phyloP scores from a whole-genome alignment of 78 protist genomes.

The Dictyostelium firmibasis region DNA sequence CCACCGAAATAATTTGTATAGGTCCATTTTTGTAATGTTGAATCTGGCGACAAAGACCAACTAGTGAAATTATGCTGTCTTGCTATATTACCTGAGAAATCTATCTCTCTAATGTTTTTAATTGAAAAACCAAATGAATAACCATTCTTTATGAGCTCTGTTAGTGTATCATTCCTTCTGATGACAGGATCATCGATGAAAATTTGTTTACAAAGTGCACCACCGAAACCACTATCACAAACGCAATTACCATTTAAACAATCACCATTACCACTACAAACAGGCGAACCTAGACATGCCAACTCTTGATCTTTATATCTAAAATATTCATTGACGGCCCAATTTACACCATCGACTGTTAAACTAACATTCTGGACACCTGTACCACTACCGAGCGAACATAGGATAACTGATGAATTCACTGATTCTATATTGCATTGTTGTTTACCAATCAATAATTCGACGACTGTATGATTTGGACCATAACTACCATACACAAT shows the following conservation, averaged over 20 bases:
- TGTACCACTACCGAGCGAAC: neutral
- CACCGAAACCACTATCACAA: conserved; percentile 9
- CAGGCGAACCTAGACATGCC: neutral
- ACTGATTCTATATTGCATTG: neutral
- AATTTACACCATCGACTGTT: neutral
- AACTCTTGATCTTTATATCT: neutral
- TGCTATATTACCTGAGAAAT: neutral
- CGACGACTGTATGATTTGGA: neutral
- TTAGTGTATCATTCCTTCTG: neutral
- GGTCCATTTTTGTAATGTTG: neutral
- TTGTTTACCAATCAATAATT: neutral
- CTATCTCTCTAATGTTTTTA: neutral
- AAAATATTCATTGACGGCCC: neutral
- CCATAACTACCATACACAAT: neutral
- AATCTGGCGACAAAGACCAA: neutral
- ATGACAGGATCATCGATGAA: neutral
- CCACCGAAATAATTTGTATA: neutral
- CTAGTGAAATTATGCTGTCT: neutral
- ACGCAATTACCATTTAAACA: neutral
- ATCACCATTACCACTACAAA: neutral
- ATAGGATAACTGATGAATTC: neutral
- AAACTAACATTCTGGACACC: neutral
- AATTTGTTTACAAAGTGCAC: neutral
- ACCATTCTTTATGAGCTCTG: neutral
- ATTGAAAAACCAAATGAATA: conserved; percentile 17